Base-by-base conservation (phyloP, 768 basidiomycete species). In the Amanita muscaria region DNA sequence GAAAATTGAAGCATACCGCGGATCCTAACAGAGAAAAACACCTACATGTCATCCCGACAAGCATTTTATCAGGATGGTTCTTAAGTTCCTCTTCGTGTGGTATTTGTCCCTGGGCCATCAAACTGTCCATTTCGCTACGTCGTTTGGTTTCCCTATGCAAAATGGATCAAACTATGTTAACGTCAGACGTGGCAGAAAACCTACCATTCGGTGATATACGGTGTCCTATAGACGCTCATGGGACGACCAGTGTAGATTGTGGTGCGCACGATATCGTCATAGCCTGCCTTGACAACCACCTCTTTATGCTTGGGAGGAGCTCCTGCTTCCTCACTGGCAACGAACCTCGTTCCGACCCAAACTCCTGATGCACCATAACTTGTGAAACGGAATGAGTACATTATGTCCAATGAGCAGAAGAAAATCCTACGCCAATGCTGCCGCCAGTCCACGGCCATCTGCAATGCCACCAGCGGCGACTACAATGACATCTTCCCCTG, bases 281-380 rank as follows among this genome's bases (percentile, higher is more conserved):
- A 81, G n/a, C 80, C 80, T 6, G 85, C 83, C 14, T 67, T 71
- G 19, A 86, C 40, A 10, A 86, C 67, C 42, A 76, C 63, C 40
- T 86, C 72, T 57, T 88, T 88, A 60, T 87, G 85, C 51, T 60
- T 74, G 25, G 75, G 75, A 9, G 88, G 80, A 2, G 88, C 88
- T 29, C 80, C 83, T 0, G 88, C 86, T 59, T 90, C 86, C 29
- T 71, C 77, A 53, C 80, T 80, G 9, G 88, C 86, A 32, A 89
- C 86, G 56, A 91, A 91, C 30, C 88, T 79, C 4, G 88, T 91
- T 31, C 85, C 85, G 29, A 88, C 86, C 89, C 89, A 92, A 3
- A 91, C 83, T 34, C 82, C 89, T 2, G 81, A 70, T 4, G 88
- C 89, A 37, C 89, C 89, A 51, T 83, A 88, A 42, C 83, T 84